Evolutionary conservation across 2,329 filamentous ascomycete species (phyloP).

Genomic region (Neofusicoccum cordaticola): DNA sequence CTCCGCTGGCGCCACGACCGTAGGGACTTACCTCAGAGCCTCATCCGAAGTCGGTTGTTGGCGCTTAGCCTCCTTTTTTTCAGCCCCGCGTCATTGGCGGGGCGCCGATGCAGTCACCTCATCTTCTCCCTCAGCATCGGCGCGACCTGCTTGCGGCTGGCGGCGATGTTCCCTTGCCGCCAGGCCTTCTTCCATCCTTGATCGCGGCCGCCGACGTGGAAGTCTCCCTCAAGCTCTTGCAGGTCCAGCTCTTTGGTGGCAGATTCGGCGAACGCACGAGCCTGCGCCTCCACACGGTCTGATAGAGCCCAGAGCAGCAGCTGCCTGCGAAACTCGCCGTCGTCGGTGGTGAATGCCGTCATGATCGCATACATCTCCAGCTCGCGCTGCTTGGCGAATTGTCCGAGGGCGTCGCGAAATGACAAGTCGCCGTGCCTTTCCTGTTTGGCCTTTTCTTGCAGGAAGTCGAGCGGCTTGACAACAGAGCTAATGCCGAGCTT

Average conservation of each 20-base stretch:
- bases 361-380: conserved; percentile 67
- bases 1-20: conserved; percentile 11
- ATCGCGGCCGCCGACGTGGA: conserved; percentile 30
- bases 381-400: conserved; percentile 55
- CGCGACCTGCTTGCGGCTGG: conserved; percentile 63
- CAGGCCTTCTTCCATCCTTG: conserved; percentile 59
- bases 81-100: conserved; percentile 1
- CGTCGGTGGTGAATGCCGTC: conserved; percentile 59
- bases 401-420: conserved; percentile 50
- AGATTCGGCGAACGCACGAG: conserved; percentile 53
- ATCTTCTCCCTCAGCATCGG: conserved; percentile 52
- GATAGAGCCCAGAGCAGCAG: conserved; percentile 64
- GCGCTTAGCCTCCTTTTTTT: conserved; percentile 12
- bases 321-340: conserved; percentile 61
- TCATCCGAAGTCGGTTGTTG: conserved; percentile 10
- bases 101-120: conserved; percentile 8
- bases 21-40: conserved; percentile 12
- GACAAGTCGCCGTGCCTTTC: conserved; percentile 31
- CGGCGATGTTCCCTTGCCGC: conserved; percentile 60
- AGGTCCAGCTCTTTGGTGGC: conserved; percentile 55
- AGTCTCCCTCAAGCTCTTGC: conserved; percentile 50
- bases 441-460: conserved; percentile 54
- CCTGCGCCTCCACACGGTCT: conserved; percentile 49
- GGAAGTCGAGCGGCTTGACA: conserved; percentile 60
- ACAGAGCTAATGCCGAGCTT: conserved; percentile 66